phyloP scores from a whole-genome alignment of 225 moss, liverwort and hornwort species.

The Lunularia cruciata region DNA sequence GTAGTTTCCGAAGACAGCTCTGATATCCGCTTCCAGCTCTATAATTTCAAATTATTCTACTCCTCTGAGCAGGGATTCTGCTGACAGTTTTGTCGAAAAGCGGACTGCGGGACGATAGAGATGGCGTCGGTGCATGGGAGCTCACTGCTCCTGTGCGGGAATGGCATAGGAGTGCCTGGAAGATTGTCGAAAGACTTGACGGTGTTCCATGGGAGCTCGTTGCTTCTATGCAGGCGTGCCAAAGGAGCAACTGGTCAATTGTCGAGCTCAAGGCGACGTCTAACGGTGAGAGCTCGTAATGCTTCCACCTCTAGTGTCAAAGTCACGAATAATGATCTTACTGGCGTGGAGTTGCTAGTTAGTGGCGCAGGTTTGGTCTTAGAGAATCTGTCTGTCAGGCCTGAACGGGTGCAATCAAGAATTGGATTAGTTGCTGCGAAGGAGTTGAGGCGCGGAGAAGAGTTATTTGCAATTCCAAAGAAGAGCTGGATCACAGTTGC shows the following conservation, averaged over 20 bases:
- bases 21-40: too few species aligned
- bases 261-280: neutral
- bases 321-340: neutral
- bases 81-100: too few species aligned
- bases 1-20: too few species aligned
- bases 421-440: conserved; percentile 68
- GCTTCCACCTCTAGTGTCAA: conserved; percentile 1
- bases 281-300: neutral
- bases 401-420: conserved; percentile 39
- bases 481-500: conserved; percentile 68
- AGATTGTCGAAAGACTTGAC: neutral
- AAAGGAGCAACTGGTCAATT: neutral
- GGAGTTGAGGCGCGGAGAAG: conserved; percentile 67
- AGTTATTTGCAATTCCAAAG: conserved; percentile 62
- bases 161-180: neutral
- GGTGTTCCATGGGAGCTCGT: neutral
- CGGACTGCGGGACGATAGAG: too few species aligned
- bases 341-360: conserved; percentile 30
- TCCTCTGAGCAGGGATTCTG: too few species aligned
- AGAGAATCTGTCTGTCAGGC: conserved; percentile 28
- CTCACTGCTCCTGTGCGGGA: conserved; percentile 14
- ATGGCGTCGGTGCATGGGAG: conserved; percentile 19
- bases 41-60: too few species aligned
- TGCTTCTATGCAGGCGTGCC: neutral
- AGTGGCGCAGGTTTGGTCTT: conserved; percentile 33